Evolutionary conservation across 1,139 yeast species (phyloP).

Genomic region (Lodderomyces oxycetoniae): DNA sequence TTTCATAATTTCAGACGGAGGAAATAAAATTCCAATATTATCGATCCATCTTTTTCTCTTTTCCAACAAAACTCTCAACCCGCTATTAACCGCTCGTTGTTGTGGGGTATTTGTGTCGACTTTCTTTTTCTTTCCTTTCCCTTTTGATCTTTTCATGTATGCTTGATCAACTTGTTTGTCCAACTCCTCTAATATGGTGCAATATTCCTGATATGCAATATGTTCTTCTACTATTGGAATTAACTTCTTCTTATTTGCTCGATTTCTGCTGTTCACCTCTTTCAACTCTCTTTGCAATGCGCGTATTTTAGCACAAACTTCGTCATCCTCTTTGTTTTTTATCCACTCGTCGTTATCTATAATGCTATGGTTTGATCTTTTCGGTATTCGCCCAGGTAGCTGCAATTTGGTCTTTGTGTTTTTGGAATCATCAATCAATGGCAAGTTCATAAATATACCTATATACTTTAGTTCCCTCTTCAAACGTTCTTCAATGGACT

Average conservation of each 20-base stretch:
- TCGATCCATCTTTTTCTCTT: slow-evolving; percentile 86
- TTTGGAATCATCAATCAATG: slow-evolving; percentile 24
- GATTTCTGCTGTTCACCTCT: slow-evolving; percentile 58
- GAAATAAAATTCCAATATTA: slow-evolving; percentile 82
- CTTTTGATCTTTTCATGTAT: slow-evolving; percentile 75
- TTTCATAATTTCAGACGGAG: slow-evolving; percentile 63
- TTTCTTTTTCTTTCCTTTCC: slow-evolving; percentile 78
- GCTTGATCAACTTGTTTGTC: slow-evolving; percentile 97
- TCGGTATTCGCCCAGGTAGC: slow-evolving; percentile 17
- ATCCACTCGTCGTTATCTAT: slow-evolving; percentile 73
- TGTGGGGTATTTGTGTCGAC: slow-evolving; percentile 37
- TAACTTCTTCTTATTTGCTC: slow-evolving; percentile 60
- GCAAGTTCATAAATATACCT: slow-evolving; percentile 76
- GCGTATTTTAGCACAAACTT: slow-evolving; percentile 81
- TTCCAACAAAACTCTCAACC: slow-evolving; percentile 73
- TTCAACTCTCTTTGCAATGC: slow-evolving; percentile 64
- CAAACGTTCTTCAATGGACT: slow-evolving; percentile 78
- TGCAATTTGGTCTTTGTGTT: slow-evolving; percentile 17
- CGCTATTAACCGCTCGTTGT: slow-evolving; percentile 63
- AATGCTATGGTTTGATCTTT: slow-evolving; percentile 26
- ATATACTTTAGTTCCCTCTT: slow-evolving; percentile 84
- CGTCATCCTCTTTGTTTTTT: slow-evolving; percentile 85
- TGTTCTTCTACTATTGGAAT: slow-evolving; percentile 82
- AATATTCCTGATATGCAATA: slow-evolving; percentile 92
- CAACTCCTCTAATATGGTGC: slow-evolving; percentile 83